Percentiles rank a stretch among this genome's conserved stretches.
Conservation (phyloP, 2,329 filamentous ascomycete species). For the Chalaropsis ovoidea region DNA sequence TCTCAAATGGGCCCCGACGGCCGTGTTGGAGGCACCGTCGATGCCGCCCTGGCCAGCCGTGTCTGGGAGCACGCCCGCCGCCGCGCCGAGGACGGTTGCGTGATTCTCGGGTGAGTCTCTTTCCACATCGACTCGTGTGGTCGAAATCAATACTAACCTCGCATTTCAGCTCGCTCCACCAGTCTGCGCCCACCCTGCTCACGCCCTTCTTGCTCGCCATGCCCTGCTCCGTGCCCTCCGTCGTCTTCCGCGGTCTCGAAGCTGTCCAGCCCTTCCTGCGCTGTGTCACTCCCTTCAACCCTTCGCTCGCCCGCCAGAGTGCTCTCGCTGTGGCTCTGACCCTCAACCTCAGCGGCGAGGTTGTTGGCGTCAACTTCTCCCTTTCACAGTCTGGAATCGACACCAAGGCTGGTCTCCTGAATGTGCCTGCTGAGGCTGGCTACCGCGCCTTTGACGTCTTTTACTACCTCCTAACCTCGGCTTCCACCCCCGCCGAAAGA, state of each 20-base stretch:
- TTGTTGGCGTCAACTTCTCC: conserved; percentile 64
- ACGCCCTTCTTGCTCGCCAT: conserved; percentile 70
- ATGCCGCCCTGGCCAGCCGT: conserved; percentile 63
- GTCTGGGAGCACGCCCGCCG: conserved; percentile 95
- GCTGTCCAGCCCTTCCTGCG: conserved; percentile 78
- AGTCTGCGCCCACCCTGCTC: conserved; percentile 75
- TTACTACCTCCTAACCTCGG: conserved; percentile 89
- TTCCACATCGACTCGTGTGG: no score
- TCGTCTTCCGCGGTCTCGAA: conserved; percentile 67
- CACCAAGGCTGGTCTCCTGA: conserved; percentile 66
- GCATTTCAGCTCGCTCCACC: conserved; percentile 63
- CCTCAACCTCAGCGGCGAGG: conserved; percentile 66
- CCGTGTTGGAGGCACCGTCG: conserved; percentile 64
- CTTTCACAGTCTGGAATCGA: conserved; percentile 84
- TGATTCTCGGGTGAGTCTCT: conserved; percentile 67
- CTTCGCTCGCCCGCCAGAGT: conserved; percentile 69
- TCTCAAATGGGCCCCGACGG: conserved; percentile 59
- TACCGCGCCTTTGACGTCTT: conserved; percentile 95
- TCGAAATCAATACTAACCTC: no score
- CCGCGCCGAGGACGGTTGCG: conserved; percentile 88
- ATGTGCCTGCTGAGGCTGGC: conserved; percentile 67
- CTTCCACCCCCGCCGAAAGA: conserved; percentile 75
- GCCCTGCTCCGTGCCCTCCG: conserved; percentile 65
- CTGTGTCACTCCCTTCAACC: conserved; percentile 80
- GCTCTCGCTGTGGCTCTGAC: conserved; percentile 73